Evolutionary conservation across 2,329 filamentous ascomycete genomes (phyloP).

Genomic region (Ascosphaera pollenicola): DNA sequence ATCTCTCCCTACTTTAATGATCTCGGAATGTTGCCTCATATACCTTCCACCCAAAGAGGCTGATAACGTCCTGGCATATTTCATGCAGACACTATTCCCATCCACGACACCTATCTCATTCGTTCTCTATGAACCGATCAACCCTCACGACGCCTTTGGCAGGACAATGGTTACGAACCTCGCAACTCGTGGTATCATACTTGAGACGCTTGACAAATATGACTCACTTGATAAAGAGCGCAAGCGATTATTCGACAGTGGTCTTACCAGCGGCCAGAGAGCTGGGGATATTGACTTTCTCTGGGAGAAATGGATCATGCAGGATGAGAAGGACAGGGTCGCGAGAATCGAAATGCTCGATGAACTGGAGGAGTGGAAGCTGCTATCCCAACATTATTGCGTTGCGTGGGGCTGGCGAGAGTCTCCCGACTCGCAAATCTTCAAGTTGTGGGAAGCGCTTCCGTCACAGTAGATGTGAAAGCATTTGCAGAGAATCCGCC

Average conservation of each 20-base stretch:
- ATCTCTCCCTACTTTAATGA: constrained; percentile 53
- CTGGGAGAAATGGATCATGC: constrained; percentile 52
- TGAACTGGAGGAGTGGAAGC: constrained; percentile 82
- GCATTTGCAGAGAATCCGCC: not conserved
- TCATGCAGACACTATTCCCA: constrained; percentile 29
- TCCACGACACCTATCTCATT: constrained; percentile 31
- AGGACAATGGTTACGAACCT: constrained; percentile 84
- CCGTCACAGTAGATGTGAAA: constrained; percentile 8
- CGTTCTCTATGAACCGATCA: constrained; percentile 74
- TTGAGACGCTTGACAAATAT: constrained; percentile 64
- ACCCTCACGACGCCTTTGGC: constrained; percentile 67
- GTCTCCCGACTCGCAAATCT: constrained; percentile 9
- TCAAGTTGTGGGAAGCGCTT: constrained; percentile 16
- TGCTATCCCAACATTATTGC: constrained; percentile 75
- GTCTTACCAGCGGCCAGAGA: constrained; percentile 35
- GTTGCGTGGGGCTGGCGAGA: constrained; percentile 72
- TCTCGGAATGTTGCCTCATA: constrained; percentile 91
- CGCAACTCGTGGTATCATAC: constrained; percentile 53
- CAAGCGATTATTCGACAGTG: constrained; percentile 34
- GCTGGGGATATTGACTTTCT: constrained; percentile 44
- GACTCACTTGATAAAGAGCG: constrained; percentile 46
- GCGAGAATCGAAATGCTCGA: constrained; percentile 69
- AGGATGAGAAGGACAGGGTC: constrained; percentile 55
- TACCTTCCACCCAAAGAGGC: constrained; percentile 53
- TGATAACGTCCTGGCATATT: constrained; percentile 40